Evolutionary conservation across 1,139 yeast genomes (phyloP), one percentile per base, ranked within the genome.

Genomic region (Nematodospora anomalae): DNA sequence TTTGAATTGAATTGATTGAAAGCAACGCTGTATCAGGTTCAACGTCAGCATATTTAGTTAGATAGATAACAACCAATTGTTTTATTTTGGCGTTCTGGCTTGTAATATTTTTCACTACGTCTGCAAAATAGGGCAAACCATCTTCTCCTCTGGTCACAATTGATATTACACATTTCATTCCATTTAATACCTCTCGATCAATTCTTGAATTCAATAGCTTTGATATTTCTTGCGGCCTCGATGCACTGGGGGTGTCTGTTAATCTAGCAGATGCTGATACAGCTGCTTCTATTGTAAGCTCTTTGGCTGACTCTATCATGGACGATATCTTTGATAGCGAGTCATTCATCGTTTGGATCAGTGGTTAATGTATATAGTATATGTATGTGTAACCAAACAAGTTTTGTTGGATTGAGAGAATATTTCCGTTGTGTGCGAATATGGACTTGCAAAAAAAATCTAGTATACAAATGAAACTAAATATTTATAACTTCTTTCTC

Each of bases 1-100:
- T 88, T 57, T 94, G 98, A 32, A 94, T 85, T 0, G 97, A 86
- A 60, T 94, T 94, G 49, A 94, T 85, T 0, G 96, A 81, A 34
- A 94, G 67, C 22, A 94, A 70, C 1, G 97, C 95, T 12, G 88
- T 73, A 57, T 90, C 96, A 4, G 95, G 96, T 49, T 88, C 92
- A 33, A 73, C 65, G 45, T 87, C 95, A 10, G 96, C 95, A 57
- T 80, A 90, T 37, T 86, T 73, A 21, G 82, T 66, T 35, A 92
- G 64, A 51, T 88, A 89, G 1, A 84, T 71, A 58, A 88, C 80
- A 4, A 92, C 96, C 55, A 92, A 69, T 50, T 83, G 80, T 43
- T 87, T 77, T 29, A 88, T 76, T 47, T 81, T 84, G 23, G 79
- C 55, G 49, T 81, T 86, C 9, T 77, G 55, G 10, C 92, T 81